Conservation (phyloP, 2,329 filamentous ascomycete species). For the Penicillium griseofulvum region DNA sequence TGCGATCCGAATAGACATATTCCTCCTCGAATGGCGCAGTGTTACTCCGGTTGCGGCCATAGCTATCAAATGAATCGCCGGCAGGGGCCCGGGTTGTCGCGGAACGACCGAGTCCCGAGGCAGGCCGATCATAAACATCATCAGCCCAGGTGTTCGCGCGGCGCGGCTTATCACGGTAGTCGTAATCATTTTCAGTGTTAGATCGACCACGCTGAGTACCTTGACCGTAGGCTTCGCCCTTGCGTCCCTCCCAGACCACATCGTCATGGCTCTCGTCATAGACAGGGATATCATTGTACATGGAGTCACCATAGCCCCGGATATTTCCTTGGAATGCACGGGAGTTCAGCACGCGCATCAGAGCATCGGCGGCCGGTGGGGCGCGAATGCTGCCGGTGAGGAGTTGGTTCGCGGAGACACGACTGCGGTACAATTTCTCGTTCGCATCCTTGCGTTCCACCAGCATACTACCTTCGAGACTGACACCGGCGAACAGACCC, state of each 20-base stretch:
- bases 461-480: slow-evolving; percentile 86
- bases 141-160: slow-evolving; percentile 51
- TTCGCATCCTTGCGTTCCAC: slow-evolving; percentile 96
- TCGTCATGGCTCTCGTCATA: slow-evolving; percentile 83
- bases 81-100: slow-evolving; percentile 33
- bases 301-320: slow-evolving; percentile 55
- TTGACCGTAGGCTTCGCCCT: slow-evolving; percentile 69
- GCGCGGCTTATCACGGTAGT: slow-evolving; percentile 53
- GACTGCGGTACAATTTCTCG: slow-evolving; percentile 86
- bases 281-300: slow-evolving; percentile 92
- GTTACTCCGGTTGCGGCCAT: slow-evolving; percentile 37
- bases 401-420: slow-evolving; percentile 77
- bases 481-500: slow-evolving; percentile 92
- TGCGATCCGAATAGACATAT: slow-evolving; percentile 58
- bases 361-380: slow-evolving; percentile 76
- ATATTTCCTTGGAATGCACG: slow-evolving; percentile 73
- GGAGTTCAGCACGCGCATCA: slow-evolving; percentile 82
- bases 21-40: slow-evolving; percentile 45
- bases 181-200: slow-evolving; percentile 53
- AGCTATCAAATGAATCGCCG: slow-evolving; percentile 28
- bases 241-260: slow-evolving; percentile 76
- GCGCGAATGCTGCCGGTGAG: slow-evolving; percentile 74
- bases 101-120: slow-evolving; percentile 35
- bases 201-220: slow-evolving; percentile 57
- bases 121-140: slow-evolving; percentile 47